Evolutionary conservation across 257 asterid species (phyloP).

Genomic region (Rauvolfia tetraphylla): DNA sequence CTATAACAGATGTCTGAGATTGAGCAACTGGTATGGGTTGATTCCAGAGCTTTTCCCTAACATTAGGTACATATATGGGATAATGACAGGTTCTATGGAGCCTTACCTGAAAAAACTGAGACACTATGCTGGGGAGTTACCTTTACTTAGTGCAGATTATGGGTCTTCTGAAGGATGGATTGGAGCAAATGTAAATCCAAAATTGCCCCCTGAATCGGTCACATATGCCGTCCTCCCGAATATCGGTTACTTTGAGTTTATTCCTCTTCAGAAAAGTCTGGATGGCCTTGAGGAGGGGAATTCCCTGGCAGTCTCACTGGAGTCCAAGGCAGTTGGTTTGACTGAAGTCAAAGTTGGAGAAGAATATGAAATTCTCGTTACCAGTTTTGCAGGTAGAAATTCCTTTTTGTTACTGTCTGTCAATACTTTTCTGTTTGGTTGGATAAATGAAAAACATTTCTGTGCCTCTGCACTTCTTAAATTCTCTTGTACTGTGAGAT

Average conservation of each 20-base stretch:
- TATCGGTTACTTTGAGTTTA: slow-evolving; percentile 79
- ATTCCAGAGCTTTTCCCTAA: slow-evolving; percentile 71
- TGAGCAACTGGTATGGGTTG: slow-evolving; percentile 76
- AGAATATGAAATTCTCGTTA: slow-evolving; percentile 75
- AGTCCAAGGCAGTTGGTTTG: slow-evolving; percentile 50
- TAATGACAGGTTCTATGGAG: slow-evolving; percentile 98
- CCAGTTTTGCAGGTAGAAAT: slow-evolving; percentile 70
- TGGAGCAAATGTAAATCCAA: slow-evolving; percentile 75
- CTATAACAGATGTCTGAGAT: slow-evolving; percentile 37
- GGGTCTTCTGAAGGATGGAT: slow-evolving; percentile 98
- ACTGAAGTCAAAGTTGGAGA: slow-evolving; percentile 69
- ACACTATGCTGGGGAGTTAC: slow-evolving; percentile 79
- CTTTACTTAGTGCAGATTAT: slow-evolving; percentile 80
- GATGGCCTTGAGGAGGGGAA: slow-evolving; percentile 27
- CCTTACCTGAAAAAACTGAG: slow-evolving; percentile 77
- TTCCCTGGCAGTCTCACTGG: slow-evolving; percentile 1
- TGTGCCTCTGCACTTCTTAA: background rate
- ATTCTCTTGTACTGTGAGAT: no score
- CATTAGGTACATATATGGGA: slow-evolving; percentile 68
- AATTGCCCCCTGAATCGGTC: slow-evolving; percentile 63
- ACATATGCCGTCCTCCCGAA: slow-evolving; percentile 81
- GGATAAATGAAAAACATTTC: background rate
- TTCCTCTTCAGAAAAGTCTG: slow-evolving; percentile 45
- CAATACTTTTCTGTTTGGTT: background rate
- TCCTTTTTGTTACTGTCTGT: background rate